Evolutionary conservation across 306 rosid species (phyloP).

Genomic region (Prinsepia uniflora): DNA sequence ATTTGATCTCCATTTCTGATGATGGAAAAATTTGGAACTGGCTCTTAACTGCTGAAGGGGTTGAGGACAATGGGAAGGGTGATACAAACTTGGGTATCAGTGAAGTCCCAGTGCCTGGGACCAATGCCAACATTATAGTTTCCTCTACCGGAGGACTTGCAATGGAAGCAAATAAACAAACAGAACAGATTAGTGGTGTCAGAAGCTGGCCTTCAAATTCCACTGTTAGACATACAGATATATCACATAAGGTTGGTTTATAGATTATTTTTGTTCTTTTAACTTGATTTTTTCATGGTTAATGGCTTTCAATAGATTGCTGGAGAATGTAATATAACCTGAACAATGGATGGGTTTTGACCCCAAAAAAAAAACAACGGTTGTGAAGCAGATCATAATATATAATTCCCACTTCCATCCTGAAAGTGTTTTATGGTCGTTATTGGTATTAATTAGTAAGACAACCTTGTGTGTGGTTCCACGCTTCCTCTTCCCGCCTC

Average conservation of each 20-base stretch:
- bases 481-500: too few relatives aligned
- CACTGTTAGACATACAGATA: constrained; percentile 37
- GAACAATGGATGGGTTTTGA: neutral
- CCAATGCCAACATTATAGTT: constrained; percentile 29
- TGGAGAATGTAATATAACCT: neutral
- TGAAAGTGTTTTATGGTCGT: too few relatives aligned
- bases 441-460: neutral
- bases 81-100: constrained; percentile 35
- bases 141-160: constrained; percentile 42
- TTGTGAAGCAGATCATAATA: neutral
- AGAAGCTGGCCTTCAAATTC: constrained; percentile 37
- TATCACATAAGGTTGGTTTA: constrained; percentile 60
- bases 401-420: neutral
- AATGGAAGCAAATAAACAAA: constrained; percentile 40
- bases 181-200: constrained; percentile 31
- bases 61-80: constrained; percentile 45
- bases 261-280: constrained; percentile 1
- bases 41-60: constrained; percentile 78
- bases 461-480: neutral
- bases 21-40: constrained; percentile 98
- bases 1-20: constrained; percentile 82
- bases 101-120: constrained; percentile 35
- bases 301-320: constrained; percentile 12
- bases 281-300: constrained; percentile 9
- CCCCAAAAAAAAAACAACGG: neutral